Evolutionary conservation across 78 protist genomes (phyloP).

Genomic region (Andalucia godoyi): DNA sequence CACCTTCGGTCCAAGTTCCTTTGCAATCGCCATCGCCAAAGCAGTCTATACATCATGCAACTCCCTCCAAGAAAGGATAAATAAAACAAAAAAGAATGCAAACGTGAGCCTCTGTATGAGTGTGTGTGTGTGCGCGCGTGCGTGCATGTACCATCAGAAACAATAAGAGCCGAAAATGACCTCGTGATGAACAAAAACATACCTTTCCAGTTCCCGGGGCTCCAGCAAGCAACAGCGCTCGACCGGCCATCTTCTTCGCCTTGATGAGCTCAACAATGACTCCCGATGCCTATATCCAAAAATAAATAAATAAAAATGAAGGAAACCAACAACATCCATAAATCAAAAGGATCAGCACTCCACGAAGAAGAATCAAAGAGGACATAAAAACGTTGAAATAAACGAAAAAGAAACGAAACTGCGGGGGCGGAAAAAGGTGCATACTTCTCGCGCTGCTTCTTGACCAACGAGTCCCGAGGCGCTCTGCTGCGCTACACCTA

Average conservation of each 20-base stretch:
- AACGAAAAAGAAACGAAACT: neutral
- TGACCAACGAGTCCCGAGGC: conserved; percentile 98
- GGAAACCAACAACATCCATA: neutral
- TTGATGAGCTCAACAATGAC: conserved; percentile 92
- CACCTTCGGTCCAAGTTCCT: conserved; percentile 95
- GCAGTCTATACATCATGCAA: conserved; percentile 77
- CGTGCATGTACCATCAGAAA: too few relatives aligned
- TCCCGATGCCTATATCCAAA: conserved; percentile 78
- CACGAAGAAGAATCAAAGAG: neutral
- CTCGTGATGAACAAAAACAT: neutral
- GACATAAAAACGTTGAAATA: neutral
- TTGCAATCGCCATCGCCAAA: conserved; percentile 90
- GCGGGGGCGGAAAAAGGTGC: neutral
- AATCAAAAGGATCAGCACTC: neutral
- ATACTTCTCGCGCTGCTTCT: conserved; percentile 87
- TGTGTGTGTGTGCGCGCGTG: too few relatives aligned
- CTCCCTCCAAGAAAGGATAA: too few relatives aligned
- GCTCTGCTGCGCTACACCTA: conserved; percentile 68
- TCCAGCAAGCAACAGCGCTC: conserved; percentile 96
- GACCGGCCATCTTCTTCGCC: conserved; percentile 97
- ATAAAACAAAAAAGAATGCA: neutral
- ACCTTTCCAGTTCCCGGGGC: conserved; percentile 94
- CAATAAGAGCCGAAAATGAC: neutral
- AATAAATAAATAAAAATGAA: neutral
- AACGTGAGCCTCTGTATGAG: neutral